A percentile compares a stretch with the other conserved stretches of the same genome.
phyloP scores from a whole-genome alignment of 1,139 yeast genomes.

The Yamadazyma epiphylla region DNA sequence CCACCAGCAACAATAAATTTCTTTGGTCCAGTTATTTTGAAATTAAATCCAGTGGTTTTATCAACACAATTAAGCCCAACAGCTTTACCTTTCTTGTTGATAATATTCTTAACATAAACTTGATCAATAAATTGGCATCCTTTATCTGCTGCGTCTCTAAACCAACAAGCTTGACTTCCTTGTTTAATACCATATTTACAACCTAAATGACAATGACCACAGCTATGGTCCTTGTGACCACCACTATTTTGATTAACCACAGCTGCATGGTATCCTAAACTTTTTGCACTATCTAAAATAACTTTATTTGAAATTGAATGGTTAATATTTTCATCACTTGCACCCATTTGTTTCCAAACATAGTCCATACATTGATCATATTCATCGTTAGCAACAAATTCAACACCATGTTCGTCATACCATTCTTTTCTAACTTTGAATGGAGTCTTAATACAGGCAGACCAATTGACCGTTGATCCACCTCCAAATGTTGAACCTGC shows the following conservation, averaged over 20 bases:
- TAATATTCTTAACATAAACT: constrained; percentile 38
- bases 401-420: constrained; percentile 46
- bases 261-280: constrained; percentile 43
- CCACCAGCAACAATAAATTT: constrained; percentile 50
- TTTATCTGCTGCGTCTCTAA: constrained; percentile 45
- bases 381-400: constrained; percentile 44
- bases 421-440: constrained; percentile 54
- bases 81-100: constrained; percentile 43
- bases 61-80: constrained; percentile 39
- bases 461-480: constrained; percentile 61
- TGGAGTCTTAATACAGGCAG: constrained; percentile 54
- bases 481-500: constrained; percentile 63
- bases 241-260: constrained; percentile 51
- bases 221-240: constrained; percentile 39
- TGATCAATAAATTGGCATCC: constrained; percentile 51
- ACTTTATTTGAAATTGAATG: constrained; percentile 50
- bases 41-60: constrained; percentile 22
- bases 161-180: constrained; percentile 53
- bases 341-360: constrained; percentile 53
- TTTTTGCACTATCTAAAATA: constrained; percentile 43
- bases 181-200: constrained; percentile 54
- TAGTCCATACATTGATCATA: constrained; percentile 48
- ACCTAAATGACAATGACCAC: constrained; percentile 54
- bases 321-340: constrained; percentile 31
- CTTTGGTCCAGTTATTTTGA: constrained; percentile 44